Percentiles rank a stretch among this genome's conserved stretches.
phyloP scores from a whole-genome alignment of 2,329 filamentous ascomycete genomes.

The Pleoardoris graminearum region DNA sequence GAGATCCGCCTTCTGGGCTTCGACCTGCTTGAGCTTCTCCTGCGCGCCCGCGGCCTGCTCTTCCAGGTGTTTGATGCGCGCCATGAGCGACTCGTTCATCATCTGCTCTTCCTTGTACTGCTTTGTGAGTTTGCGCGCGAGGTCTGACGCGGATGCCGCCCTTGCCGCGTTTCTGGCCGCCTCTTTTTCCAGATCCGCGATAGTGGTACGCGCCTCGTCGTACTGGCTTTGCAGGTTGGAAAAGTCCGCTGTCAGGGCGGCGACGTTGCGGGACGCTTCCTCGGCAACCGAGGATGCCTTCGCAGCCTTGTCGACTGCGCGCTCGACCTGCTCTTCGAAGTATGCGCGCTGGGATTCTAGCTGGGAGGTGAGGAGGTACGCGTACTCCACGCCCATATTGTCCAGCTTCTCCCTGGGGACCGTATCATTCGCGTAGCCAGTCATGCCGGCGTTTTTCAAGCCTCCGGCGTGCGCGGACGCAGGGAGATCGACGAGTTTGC shows the following conservation, averaged over 20 bases:
- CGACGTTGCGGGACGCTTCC: conserved; percentile 57
- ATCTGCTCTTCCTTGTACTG: conserved; percentile 85
- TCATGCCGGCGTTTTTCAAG: conserved; percentile 45
- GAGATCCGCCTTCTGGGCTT: conserved; percentile 68
- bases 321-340: conserved; percentile 89
- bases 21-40: conserved; percentile 46
- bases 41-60: conserved; percentile 62
- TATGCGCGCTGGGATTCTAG: conserved; percentile 91
- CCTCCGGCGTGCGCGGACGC: conserved; percentile 43
- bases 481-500: conserved; percentile 89
- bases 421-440: conserved; percentile 60
- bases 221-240: conserved; percentile 59
- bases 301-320: conserved; percentile 85
- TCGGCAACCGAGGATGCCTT: conserved; percentile 71
- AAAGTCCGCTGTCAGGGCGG: conserved; percentile 56
- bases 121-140: conserved; percentile 75
- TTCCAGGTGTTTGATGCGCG: conserved; percentile 73
- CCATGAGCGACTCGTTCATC: conserved; percentile 78
- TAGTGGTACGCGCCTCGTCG: conserved; percentile 55
- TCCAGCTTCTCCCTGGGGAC: conserved; percentile 73
- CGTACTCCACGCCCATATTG: conserved; percentile 90
- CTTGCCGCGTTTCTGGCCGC: conserved; percentile 59
- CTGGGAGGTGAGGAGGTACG: conserved; percentile 88
- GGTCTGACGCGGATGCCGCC: conserved; percentile 70
- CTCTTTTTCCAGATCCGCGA: conserved; percentile 73